Conservation (phyloP, 1,284 basidiomycete species). For the Inonotus obliquus region DNA sequence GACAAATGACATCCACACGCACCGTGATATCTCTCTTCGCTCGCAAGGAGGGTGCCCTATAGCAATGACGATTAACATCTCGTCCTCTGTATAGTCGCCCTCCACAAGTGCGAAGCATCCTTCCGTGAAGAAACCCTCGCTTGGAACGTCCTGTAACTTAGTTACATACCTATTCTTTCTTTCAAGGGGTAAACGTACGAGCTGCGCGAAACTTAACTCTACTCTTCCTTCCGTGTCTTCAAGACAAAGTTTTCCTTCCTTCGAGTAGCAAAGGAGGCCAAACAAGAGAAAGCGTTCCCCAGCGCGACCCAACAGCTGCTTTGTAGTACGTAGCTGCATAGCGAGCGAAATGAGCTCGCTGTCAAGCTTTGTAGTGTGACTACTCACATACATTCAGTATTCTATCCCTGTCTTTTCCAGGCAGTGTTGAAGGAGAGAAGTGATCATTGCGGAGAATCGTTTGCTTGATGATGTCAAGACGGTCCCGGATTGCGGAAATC, state of each 20-base stretch:
- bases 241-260: conserved; percentile 85
- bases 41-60: conserved; percentile 98
- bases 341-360: neutral
- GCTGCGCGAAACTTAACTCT: conserved; percentile 82
- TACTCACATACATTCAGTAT: conserved; percentile 69
- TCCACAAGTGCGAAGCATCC: conserved; percentile 94
- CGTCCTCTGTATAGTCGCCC: conserved; percentile 94
- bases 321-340: conserved; percentile 87
- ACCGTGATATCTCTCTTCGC: conserved; percentile 77
- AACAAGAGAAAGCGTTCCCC: conserved; percentile 91
- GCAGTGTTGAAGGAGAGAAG: conserved; percentile 90
- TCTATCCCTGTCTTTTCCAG: conserved; percentile 78
- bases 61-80: conserved; percentile 83
- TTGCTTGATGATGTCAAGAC: conserved; percentile 85
- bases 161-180: neutral
- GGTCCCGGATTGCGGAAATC: conserved; percentile 71
- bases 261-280: conserved; percentile 87
- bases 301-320: conserved; percentile 90
- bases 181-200: conserved; percentile 49
- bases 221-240: conserved; percentile 95
- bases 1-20: conserved; percentile 25
- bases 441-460: conserved; percentile 91
- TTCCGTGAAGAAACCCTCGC: conserved; percentile 96
- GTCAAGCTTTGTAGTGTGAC: conserved; percentile 10
- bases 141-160: conserved; percentile 71